These are phyloP conservation scores for Mortierella sp. DNA, from an alignment of 371 early-diverging fungal species.

Conservation along the genomic window DNA sequence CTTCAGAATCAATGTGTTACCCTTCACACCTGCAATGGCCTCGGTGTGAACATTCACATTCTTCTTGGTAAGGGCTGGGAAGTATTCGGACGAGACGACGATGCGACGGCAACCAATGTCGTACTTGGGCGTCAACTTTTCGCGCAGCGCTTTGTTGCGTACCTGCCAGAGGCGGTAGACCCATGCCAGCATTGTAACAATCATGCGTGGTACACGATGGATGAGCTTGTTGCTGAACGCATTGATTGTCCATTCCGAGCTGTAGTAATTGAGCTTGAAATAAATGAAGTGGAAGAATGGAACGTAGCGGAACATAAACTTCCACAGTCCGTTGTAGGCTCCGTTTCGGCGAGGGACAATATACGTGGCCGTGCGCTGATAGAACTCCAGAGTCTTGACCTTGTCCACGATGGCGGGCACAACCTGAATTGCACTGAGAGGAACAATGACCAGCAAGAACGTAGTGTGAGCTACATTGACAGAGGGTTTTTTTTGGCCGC, in stretches of 20 bases:
- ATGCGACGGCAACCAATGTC: conserved; percentile 70
- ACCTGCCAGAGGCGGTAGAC: conserved; percentile 38
- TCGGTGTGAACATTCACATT: conserved; percentile 59
- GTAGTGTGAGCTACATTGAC: too few relatives aligned
- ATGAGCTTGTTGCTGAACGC: conserved; percentile 35
- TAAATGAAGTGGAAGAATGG: conserved; percentile 54
- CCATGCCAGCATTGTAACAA: conserved; percentile 17
- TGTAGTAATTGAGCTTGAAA: conserved; percentile 37
- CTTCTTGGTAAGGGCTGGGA: conserved; percentile 56
- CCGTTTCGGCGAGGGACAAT: conserved; percentile 51
- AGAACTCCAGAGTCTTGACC: conserved; percentile 58
- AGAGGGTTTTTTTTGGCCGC: too few relatives aligned
- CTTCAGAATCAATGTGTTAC: conserved; percentile 52
- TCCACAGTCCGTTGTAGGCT: conserved; percentile 33
- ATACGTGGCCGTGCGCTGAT: conserved; percentile 68
- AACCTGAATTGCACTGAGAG: conserved; percentile 61
- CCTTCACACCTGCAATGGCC: conserved; percentile 56
- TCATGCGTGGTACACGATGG: conserved; percentile 14
- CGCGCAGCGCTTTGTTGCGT: conserved; percentile 50
- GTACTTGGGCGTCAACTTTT: conserved; percentile 60
- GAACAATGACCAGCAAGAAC: neutral
- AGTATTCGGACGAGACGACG: conserved; percentile 60
- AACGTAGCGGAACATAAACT: conserved; percentile 54
- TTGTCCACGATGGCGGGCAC: conserved; percentile 60
- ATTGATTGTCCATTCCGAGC: conserved; percentile 29